Conservation (phyloP, 441 rosid species). For the Erodium texanum region DNA sequence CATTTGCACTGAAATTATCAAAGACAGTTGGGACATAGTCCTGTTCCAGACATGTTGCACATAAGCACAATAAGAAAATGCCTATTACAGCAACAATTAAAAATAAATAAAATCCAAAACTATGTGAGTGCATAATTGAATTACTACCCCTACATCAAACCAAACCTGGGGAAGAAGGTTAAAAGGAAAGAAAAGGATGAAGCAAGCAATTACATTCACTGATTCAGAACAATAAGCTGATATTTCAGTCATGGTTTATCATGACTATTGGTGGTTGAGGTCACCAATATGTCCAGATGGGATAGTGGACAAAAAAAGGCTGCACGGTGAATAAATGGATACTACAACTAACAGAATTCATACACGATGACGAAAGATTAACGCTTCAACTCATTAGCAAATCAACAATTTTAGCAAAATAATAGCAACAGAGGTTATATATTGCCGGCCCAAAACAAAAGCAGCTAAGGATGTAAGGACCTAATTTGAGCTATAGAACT, state of each 20-base stretch:
- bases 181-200: not conserved
- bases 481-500: not conserved
- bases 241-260: not conserved
- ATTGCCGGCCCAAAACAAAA: not conserved
- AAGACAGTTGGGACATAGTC: constrained; percentile 94
- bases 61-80: not conserved
- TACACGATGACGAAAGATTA: not conserved
- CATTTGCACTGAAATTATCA: constrained; percentile 90
- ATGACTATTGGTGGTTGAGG: not conserved
- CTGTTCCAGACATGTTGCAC: constrained; percentile 33
- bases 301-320: not conserved
- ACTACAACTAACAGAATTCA: not conserved
- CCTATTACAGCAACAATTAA: not conserved
- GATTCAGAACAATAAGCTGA: not conserved
- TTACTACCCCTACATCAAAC: not conserved
- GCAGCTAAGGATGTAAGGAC: not conserved
- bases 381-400: not conserved
- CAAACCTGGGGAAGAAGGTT: not conserved
- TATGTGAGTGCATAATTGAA: not conserved
- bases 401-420: not conserved
- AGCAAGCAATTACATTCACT: not conserved
- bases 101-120: not conserved
- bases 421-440: not conserved
- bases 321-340: not conserved
- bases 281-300: not conserved